Conservation (phyloP, 495 filamentous ascomycete species). For the Aspergillus sparsus region DNA sequence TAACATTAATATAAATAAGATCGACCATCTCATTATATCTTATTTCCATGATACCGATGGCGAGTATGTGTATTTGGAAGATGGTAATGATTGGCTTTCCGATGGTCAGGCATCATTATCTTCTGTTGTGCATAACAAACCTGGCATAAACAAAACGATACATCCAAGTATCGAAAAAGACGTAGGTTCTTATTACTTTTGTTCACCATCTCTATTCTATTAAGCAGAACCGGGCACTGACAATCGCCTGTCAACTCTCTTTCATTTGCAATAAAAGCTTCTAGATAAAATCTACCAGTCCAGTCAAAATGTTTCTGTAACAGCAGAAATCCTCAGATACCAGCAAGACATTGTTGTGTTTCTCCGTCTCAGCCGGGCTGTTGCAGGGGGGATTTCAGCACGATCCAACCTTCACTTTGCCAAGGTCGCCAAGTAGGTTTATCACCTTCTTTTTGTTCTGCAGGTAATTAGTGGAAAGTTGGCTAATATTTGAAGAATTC, state of each 20-base stretch:
- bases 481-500: constrained; percentile 32
- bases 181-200: constrained; percentile 22
- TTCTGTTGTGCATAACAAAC: constrained; percentile 45
- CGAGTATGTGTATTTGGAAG: constrained; percentile 71
- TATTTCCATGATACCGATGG: constrained; percentile 78
- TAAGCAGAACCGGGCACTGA: too few relatives aligned
- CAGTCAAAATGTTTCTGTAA: constrained; percentile 46
- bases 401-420: constrained; percentile 76
- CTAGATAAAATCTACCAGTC: constrained; percentile 43
- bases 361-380: constrained; percentile 80
- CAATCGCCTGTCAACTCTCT: too few relatives aligned
- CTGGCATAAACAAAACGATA: constrained; percentile 18
- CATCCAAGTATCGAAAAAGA: constrained; percentile 24
- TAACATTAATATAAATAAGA: constrained; percentile 44
- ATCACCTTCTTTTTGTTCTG: neutral
- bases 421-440: constrained; percentile 58
- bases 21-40: constrained; percentile 84
- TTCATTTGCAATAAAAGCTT: constrained; percentile 21
- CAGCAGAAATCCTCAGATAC: constrained; percentile 73
- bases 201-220: neutral
- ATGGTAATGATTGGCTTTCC: constrained; percentile 49
- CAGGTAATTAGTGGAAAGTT: neutral
- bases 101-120: constrained; percentile 47
- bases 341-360: constrained; percentile 83
- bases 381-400: constrained; percentile 74